These are phyloP conservation scores for Fusarium penzigii DNA, from an alignment of 2,329 filamentous ascomycete genomes.

Conservation along the genomic window DNA sequence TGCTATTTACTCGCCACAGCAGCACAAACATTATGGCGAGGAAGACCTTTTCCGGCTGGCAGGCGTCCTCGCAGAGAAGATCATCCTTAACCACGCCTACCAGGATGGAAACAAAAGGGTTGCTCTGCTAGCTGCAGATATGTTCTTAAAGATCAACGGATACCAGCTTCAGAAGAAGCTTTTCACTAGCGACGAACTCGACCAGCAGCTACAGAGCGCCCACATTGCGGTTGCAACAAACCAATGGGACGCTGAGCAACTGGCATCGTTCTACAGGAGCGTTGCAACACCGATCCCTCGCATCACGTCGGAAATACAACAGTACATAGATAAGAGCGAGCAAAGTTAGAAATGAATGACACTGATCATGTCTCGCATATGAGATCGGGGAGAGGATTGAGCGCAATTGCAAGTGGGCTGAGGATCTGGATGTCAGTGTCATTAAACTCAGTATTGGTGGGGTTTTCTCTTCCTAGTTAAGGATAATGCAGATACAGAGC, in stretches of 20 bases:
- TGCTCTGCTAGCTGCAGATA: slow-evolving; percentile 18
- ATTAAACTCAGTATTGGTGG: too few relatives aligned
- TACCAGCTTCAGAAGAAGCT: slow-evolving; percentile 11
- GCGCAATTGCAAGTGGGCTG: too few relatives aligned
- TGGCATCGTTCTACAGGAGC: slow-evolving; percentile 14
- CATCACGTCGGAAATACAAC: too few relatives aligned
- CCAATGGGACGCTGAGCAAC: slow-evolving; percentile 19
- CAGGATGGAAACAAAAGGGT: slow-evolving; percentile 22
- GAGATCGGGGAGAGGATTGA: too few relatives aligned
- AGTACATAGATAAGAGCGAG: too few relatives aligned
- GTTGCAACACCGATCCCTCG: too few relatives aligned
- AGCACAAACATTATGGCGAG: slow-evolving; percentile 19
- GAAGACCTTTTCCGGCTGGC: slow-evolving; percentile 20
- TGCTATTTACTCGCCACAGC: too few relatives aligned
- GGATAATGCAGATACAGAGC: too few relatives aligned
- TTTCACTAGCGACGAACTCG: background rate
- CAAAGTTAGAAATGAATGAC: too few relatives aligned
- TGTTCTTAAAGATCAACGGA: slow-evolving; percentile 24
- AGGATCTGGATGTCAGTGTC: too few relatives aligned
- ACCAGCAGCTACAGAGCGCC: slow-evolving; percentile 10
- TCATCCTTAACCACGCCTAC: slow-evolving; percentile 24
- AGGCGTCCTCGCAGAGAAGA: slow-evolving; percentile 20
- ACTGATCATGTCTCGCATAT: too few relatives aligned
- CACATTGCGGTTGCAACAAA: slow-evolving; percentile 17
- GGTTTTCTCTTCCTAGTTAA: too few relatives aligned